Base-by-base conservation (phyloP, 2,329 filamentous ascomycete species). In the Pseudocercospora fuligena region DNA sequence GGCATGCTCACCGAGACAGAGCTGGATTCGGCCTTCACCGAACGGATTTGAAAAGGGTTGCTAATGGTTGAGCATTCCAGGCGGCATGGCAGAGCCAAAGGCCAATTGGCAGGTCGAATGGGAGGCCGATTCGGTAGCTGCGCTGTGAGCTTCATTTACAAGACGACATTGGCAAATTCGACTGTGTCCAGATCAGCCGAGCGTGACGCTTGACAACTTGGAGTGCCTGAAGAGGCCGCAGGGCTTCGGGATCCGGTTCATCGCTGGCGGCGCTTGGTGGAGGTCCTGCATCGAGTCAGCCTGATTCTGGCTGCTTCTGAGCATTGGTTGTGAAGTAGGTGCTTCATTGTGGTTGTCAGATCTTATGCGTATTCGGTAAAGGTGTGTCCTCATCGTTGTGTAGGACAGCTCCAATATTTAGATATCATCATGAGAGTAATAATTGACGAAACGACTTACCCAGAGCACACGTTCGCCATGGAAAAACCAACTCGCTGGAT, bases 351-450 rank as follows among this genome's bases (percentile, higher is more conserved):
- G 27, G 7, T 31, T 65, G 27, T 67, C 66, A 67, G 66, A 61
- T 40, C 23, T 61, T 59, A 70, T 72, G 73, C 72, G 72, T 73
- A 73, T 73, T 57, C 59, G 59, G 59, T 61, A 49, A 69, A 46
- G 57, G 66, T 73, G 57, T 59, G 16, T 75, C 73, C 68, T 72
- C 73, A 75, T 25, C 27, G 43, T 61, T 61, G 49, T 36, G 59
- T 74, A 73, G 70, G 73, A 75, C 73, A 75, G 73, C 73, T 75
- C 73, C 73, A 75, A 75, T 75, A 75, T 69, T 63, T 68, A 46
- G 60, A 47, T 64, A 66, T 69, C 69, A 71, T 71, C 69, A 68
- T 65, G 5, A 29, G 8, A 47, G 25, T 3, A 8, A 54, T 43
- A 7, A n/a, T 43, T 21, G 29, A 43, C 36, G 63, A 33, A 16